Conservation (phyloP, 495 filamentous ascomycete species). For the Amorphotheca resinae region DNA sequence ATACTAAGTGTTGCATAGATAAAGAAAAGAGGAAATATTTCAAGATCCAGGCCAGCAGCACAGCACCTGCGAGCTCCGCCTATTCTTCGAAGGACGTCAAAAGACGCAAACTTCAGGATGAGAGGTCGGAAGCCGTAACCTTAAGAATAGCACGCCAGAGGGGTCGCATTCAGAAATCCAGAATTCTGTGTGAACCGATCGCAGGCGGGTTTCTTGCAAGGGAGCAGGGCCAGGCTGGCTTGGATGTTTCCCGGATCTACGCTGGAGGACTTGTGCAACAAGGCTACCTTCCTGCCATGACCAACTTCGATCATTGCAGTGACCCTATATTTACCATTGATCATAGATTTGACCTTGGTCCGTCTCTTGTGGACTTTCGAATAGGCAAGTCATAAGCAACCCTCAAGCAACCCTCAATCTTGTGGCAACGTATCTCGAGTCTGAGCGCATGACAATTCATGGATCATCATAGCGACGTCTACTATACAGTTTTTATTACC, state of each 20-base stretch:
- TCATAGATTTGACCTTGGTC: conserved; percentile 6
- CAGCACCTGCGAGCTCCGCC: conserved; percentile 3
- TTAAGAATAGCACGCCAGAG: conserved; percentile 1
- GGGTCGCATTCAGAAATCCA: conserved; percentile 6
- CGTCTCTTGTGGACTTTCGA: conserved; percentile 2
- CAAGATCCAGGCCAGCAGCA: conserved; percentile 8
- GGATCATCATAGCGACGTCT: too few relatives aligned
- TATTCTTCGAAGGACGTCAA: conserved; percentile 19
- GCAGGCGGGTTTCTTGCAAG: conserved; percentile 12
- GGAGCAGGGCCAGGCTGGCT: conserved; percentile 1
- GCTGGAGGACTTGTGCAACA: conserved; percentile 6
- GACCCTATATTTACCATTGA: conserved; percentile 8
- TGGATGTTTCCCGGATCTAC: conserved; percentile 4
- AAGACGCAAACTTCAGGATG: conserved; percentile 9
- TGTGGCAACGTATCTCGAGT: not conserved
- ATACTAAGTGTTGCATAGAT: conserved; percentile 8
- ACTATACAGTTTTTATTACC: too few relatives aligned
- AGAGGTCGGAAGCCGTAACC: conserved; percentile 5
- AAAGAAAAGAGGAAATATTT: conserved; percentile 21
- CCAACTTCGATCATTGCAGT: not conserved
- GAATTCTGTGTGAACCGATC: conserved; percentile 5
- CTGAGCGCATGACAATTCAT: too few relatives aligned
- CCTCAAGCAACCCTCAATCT: not conserved
- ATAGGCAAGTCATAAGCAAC: not conserved
- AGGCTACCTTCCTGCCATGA: not conserved